Evolutionary conservation across 768 basidiomycete species (phyloP).

Genomic region (Amanita molliuscula): DNA sequence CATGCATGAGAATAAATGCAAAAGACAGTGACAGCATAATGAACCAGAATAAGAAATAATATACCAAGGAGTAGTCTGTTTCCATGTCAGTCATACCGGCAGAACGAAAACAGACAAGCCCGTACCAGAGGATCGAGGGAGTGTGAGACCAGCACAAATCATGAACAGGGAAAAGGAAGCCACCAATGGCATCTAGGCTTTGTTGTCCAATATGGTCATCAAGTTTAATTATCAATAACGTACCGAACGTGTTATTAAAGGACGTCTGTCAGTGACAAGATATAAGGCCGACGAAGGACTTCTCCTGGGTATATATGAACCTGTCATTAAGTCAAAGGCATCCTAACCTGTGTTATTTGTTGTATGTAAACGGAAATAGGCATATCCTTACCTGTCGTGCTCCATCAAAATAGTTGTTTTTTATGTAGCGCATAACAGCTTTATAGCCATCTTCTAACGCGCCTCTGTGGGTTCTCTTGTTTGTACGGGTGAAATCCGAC

Average conservation of each 20-base stretch:
- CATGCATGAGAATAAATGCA: conserved; percentile 71
- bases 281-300: conserved; percentile 61
- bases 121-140: conserved; percentile 83
- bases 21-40: conserved; percentile 49
- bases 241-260: conserved; percentile 79
- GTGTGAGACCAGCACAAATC: conserved; percentile 76
- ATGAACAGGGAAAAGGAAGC: conserved; percentile 78
- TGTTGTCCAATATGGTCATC: not conserved
- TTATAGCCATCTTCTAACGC: conserved; percentile 80
- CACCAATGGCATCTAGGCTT: conserved; percentile 71
- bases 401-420: conserved; percentile 97
- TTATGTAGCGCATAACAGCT: conserved; percentile 74
- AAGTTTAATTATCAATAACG: conserved; percentile 16
- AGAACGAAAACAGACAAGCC: conserved; percentile 1
- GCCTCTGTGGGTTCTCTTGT: conserved; percentile 77
- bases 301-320: conserved; percentile 78
- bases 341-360: conserved; percentile 39
- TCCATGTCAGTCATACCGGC: not conserved
- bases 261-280: conserved; percentile 67
- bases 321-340: conserved; percentile 90
- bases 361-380: not conserved
- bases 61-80: conserved; percentile 77
- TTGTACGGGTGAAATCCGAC: conserved; percentile 93
- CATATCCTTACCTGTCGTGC: conserved; percentile 57
- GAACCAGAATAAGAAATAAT: conserved; percentile 81